Evolutionary conservation across 2,329 filamentous ascomycete species (phyloP), one percentile per base, ranked within the genome.

Genomic region (Fusarium irregulare): DNA sequence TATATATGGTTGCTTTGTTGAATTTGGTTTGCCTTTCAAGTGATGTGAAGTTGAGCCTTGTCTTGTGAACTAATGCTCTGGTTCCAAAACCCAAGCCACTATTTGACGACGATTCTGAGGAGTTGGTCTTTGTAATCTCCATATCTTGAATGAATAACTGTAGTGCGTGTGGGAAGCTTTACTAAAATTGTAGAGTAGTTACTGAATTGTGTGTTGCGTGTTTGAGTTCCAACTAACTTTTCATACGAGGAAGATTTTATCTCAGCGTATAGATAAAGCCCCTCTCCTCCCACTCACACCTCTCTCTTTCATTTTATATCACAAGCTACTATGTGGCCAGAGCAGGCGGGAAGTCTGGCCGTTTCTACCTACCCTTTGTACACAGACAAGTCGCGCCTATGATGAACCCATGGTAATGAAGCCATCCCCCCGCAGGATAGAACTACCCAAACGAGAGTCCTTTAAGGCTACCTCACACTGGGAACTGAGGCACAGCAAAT

Each of bases 321-420:
- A n/a, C 12, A 30, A 20, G 25, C 16, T 27, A 16, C n/a, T 9
- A 11, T 37, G n/a, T 23, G 30, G 30, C 30, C 14, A 50, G 47
- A 27, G 16, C n/a, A 9, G 21, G 49, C 30, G 30, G 28, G 47
- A 41, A 11, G 18, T 41, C 34, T 41, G 12, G 23, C 8, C 18
- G 41, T 28, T 50, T 37, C 12, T 34, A 50, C 18, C 23, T 34
- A 50, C 18, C 23, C 16, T 37, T n/a, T n/a, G 21, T 27, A 37
- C 34, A n/a, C 28, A 37, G 20, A 20, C 48, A 10, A 40, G 21
- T 49, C 32, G 34, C 55, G 45, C 27, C 55, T 25, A 41, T 57
- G 34, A 50, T 50, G 54, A 50, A 42, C 32, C 25, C 45, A 30
- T 41, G 44, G 44, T 7, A 27, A 53, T 51, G 37, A 58, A 58